A percentile compares a stretch with the other conserved stretches of the same genome.
Conservation (phyloP, 2,329 filamentous ascomycete species). For the Pseudogymnoascus sp. region DNA sequence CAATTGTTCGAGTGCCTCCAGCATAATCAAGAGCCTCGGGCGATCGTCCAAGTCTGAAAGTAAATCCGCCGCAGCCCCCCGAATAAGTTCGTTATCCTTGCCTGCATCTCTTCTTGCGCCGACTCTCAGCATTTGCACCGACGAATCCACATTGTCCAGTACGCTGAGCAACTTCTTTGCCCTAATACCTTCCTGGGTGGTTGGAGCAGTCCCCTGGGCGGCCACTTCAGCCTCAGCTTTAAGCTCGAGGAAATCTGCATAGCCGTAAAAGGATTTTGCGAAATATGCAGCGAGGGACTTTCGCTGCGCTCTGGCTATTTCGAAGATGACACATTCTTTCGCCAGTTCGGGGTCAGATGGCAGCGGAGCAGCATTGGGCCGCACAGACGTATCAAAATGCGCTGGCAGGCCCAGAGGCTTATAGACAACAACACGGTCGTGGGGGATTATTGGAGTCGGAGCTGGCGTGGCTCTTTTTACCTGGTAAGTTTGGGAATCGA, state of each 20-base stretch:
- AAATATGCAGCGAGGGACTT: neutral
- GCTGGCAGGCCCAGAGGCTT: neutral
- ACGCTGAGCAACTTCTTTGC: neutral
- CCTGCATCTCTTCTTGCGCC: neutral
- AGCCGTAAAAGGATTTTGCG: neutral
- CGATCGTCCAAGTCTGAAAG: neutral
- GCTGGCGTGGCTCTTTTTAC: neutral
- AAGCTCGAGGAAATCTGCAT: neutral
- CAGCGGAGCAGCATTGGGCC: neutral
- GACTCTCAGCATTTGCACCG: neutral
- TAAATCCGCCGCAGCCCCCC: neutral
- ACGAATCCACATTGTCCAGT: neutral
- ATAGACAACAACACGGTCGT: neutral
- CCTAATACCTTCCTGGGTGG: neutral
- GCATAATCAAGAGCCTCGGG: neutral
- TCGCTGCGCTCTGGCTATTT: neutral
- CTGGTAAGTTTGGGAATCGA: neutral
- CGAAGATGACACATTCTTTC: neutral
- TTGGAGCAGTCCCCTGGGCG: neutral
- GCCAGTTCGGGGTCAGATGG: neutral
- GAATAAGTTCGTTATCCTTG: neutral
- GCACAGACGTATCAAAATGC: neutral
- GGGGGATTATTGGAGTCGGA: neutral
- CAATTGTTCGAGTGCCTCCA: neutral
- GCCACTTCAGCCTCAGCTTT: neutral